Percentiles rank a stretch among this genome's conserved stretches.
phyloP scores from a whole-genome alignment of 441 rosid genomes.

The Croton setiger region DNA sequence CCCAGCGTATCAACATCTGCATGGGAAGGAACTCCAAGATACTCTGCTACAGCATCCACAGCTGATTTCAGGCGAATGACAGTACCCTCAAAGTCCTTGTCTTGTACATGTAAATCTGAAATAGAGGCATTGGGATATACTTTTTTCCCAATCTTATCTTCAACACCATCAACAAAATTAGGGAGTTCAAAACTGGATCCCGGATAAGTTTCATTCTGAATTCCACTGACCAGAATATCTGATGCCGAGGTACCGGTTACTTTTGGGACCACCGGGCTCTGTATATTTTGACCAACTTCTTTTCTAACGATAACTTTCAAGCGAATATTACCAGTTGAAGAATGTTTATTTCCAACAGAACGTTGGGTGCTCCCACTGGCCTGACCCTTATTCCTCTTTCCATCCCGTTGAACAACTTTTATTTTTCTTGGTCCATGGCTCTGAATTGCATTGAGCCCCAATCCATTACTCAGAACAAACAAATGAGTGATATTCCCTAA shows the following conservation, averaged over 20 bases:
- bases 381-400: slow-evolving; percentile 33
- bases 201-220: slow-evolving; percentile 19
- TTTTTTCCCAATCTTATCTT: slow-evolving; percentile 34
- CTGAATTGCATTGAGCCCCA: slow-evolving; percentile 34
- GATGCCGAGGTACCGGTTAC: slow-evolving; percentile 37
- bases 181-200: slow-evolving; percentile 35
- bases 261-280: slow-evolving; percentile 37
- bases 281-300: slow-evolving; percentile 38
- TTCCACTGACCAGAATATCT: slow-evolving; percentile 26
- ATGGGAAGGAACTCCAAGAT: slow-evolving; percentile 34
- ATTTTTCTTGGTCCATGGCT: slow-evolving; percentile 36
- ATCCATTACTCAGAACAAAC: slow-evolving; percentile 38
- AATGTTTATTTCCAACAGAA: slow-evolving; percentile 34
- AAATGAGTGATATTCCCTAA: slow-evolving; percentile 44
- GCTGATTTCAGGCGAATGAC: slow-evolving; percentile 34
- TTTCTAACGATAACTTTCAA: slow-evolving; percentile 83
- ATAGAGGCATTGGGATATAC: slow-evolving; percentile 28
- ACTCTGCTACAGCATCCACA: slow-evolving; percentile 39
- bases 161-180: slow-evolving; percentile 23
- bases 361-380: slow-evolving; percentile 30
- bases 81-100: slow-evolving; percentile 32
- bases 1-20: slow-evolving; percentile 38
- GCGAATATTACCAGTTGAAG: slow-evolving; percentile 52
- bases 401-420: slow-evolving; percentile 32
- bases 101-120: slow-evolving; percentile 27